Conservation (phyloP, 1,139 yeast species). For the Hanseniaspora sp. region DNA sequence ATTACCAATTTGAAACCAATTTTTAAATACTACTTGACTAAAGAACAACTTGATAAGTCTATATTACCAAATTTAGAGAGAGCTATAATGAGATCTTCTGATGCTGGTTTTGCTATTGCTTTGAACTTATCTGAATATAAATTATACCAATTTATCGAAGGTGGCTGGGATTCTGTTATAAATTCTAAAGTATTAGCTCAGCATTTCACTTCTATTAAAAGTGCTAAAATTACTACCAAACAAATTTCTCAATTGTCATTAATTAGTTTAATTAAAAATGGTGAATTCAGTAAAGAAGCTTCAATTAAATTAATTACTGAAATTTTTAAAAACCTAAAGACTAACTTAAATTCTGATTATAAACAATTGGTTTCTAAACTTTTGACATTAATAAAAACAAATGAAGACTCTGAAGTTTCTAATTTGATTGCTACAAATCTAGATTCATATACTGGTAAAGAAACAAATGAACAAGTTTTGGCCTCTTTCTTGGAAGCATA, state of each 20-base stretch:
- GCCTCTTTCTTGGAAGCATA: constrained; percentile 41
- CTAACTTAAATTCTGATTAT: constrained; percentile 57
- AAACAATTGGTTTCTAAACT: constrained; percentile 41
- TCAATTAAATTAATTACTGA: constrained; percentile 39
- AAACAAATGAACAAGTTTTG: constrained; percentile 61
- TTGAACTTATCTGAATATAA: constrained; percentile 20
- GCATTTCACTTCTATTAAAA: constrained; percentile 41
- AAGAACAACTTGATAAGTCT: constrained; percentile 34
- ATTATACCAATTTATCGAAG: constrained; percentile 33
- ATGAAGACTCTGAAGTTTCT: constrained; percentile 24
- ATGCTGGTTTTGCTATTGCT: constrained; percentile 43
- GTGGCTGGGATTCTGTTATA: constrained; percentile 26
- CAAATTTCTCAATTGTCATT: constrained; percentile 41
- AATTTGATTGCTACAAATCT: constrained; percentile 36
- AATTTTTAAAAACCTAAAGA: constrained; percentile 45
- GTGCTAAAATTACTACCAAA: constrained; percentile 59
- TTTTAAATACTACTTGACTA: constrained; percentile 35
- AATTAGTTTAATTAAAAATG: constrained; percentile 20
- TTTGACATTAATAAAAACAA: constrained; percentile 30
- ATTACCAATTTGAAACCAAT: constrained; percentile 29
- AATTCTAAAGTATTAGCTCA: constrained; percentile 15
- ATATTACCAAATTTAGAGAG: constrained; percentile 62
- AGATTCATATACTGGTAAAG: constrained; percentile 50
- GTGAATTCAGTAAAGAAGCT: constrained; percentile 18
- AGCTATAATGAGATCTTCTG: constrained; percentile 73